Evolutionary conservation across 192 early-diverging fungal genomes (phyloP), one percentile per base, ranked within the genome.

Genomic region (Dissophora globulifera): DNA sequence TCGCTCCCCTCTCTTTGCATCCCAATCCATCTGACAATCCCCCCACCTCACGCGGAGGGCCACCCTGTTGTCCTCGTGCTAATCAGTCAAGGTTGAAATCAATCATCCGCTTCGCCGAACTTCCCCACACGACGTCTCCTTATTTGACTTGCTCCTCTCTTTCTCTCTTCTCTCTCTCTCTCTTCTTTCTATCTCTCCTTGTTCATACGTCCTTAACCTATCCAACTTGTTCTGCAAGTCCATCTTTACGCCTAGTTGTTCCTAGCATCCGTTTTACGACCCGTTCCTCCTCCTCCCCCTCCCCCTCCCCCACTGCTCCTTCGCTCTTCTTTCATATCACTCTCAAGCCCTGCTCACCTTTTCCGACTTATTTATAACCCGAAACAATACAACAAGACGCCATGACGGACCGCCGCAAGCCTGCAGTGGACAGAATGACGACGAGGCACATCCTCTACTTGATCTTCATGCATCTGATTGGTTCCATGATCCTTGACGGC

Each of bases 361-460:
- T 30, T 2, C 8, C 45, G 26, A 3, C 23, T 40, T n/a, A 17
- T 61, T 60, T 15, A 13, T 54, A 32, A 48, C 32, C 43, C 23
- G 6, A 16, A 4, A 15, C 16, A 31, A 25, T 12, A 23, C 29
- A 22, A 22, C 50, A 35, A 26, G 13, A 38, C 35, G 35, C 48
- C 40, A 69, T 59, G 57, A 20, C 56, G 6, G 38, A n/a, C n/a
- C n/a, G 35, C 19, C 58, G 26, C 11, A 61, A 61, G 26, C 16
- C 43, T 25, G 27, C 67, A 10, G 58, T 61, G 32, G 16, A 23
- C 7, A 51, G 41, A 7, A 16, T 69, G 12, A 69, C 57, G 4
- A 69, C 67, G 11, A 50, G 58, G 19, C 67, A 69, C 35, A 41
- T 69, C 43, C 17, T 69, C 31, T 69, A 61, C 42, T 40, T 69